Conservation (phyloP, 495 filamentous ascomycete genomes). For the Talaromyces adpressus region DNA sequence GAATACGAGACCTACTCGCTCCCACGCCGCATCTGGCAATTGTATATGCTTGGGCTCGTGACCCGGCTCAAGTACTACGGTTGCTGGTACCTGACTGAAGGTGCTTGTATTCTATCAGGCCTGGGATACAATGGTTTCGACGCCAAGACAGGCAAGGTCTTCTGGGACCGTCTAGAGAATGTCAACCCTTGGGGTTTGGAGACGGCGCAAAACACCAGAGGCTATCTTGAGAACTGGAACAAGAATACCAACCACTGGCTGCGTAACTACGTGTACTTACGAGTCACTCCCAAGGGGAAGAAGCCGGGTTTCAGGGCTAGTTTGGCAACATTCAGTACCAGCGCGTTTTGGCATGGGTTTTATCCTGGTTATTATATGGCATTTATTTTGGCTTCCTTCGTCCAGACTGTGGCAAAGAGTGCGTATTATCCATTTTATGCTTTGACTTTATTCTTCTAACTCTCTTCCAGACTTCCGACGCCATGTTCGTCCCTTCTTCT, state of each 20-base stretch:
- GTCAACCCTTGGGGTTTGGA: slow-evolving; percentile 79
- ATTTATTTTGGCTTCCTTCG: slow-evolving; percentile 80
- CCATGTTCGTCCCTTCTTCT: slow-evolving; percentile 86
- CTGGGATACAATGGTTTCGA: slow-evolving; percentile 94
- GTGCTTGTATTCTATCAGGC: slow-evolving; percentile 88
- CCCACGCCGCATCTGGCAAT: slow-evolving; percentile 60
- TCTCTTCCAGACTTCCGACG: slow-evolving; percentile 67
- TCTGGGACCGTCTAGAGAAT: slow-evolving; percentile 86
- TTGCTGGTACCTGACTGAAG: slow-evolving; percentile 89
- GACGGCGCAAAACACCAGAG: slow-evolving; percentile 81
- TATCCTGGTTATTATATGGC: slow-evolving; percentile 93
- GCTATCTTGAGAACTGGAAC: slow-evolving; percentile 89
- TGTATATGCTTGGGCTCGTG: slow-evolving; percentile 77
- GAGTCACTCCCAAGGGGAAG: slow-evolving; percentile 90
- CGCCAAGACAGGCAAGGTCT: slow-evolving; percentile 67
- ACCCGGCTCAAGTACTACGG: slow-evolving; percentile 90
- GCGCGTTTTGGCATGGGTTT: slow-evolving; percentile 97
- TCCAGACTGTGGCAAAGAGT: slow-evolving; percentile 95
- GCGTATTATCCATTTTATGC: slow-evolving; percentile 18
- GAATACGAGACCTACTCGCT: slow-evolving; percentile 60
- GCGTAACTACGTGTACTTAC: slow-evolving; percentile 89
- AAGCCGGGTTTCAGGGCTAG: slow-evolving; percentile 95
- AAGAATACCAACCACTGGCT: slow-evolving; percentile 98
- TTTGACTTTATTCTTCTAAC: slow-evolving; percentile 4
- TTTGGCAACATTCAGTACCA: slow-evolving; percentile 87